Evolutionary conservation across 768 basidiomycete species (phyloP), one percentile per base, ranked within the genome.

Genomic region (Melanogaster broomeanus): DNA sequence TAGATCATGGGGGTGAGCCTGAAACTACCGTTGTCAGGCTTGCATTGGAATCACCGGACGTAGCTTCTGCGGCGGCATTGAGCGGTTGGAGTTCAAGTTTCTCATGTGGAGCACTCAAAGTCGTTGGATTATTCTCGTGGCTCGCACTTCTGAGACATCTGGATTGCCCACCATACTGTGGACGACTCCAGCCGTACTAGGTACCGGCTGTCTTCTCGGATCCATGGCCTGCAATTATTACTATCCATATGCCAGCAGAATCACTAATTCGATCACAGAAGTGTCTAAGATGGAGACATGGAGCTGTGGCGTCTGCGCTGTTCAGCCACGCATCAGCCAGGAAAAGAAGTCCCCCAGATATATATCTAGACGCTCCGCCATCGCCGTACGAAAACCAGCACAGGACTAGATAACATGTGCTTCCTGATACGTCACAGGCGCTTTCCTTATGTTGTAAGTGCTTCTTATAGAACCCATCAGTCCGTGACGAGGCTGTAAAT

Each of bases 391-490:
- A 45, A 18, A 9, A 34, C 27, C 34, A 42, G 46, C 55, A 57
- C 48, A 31, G 55, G 47, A 49, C 15, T 12, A 46, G 34, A 37
- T 28, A 31, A 38, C 58, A 66, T 41, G 31, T 48, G 52, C 45
- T 37, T 22, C 9, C 22, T n/a, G 41, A 41, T 30, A 50, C 22
- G 52, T 27, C 38, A 34, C 19, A 22, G 37, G 12, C 40, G 19
- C 28, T 51, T 52, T 62, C 19, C 47, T 55, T 62, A 42, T 57
- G 52, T 25, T 54, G 45, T 51, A 4, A 44, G 27, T 9, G 30
- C 30, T 52, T 51, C 48, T 45, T 45, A 53, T 40, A 27, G 37
- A 41, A 45, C 57, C 48, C 15, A 18, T n/a, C n/a, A n/a, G 34
- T 39, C 37, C 49, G 33, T 43, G 43, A 13, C 39, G 10, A 11